Conservation (phyloP, 768 basidiomycete species). For the Ephemerocybe angulata region DNA sequence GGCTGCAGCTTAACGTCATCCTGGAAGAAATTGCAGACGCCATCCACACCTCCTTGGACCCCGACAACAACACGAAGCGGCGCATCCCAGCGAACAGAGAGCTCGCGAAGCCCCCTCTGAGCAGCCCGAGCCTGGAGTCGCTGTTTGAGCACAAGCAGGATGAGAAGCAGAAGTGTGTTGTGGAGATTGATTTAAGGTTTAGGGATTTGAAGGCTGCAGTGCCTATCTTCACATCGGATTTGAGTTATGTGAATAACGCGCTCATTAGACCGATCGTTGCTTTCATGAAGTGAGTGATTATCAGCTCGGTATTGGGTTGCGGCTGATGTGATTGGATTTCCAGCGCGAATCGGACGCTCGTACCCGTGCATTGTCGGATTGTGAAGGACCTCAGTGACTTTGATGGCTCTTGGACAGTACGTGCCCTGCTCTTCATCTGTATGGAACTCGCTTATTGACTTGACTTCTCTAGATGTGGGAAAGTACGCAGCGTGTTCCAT, state of each 20-base stretch:
- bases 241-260: slow-evolving; percentile 91
- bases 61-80: slow-evolving; percentile 32
- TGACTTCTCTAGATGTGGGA: slow-evolving; percentile 73
- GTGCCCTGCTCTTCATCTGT: slow-evolving; percentile 26
- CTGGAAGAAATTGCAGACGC: slow-evolving; percentile 90
- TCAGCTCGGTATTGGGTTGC: not conserved
- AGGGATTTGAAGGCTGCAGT: slow-evolving; percentile 94
- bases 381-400: slow-evolving; percentile 83
- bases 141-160: slow-evolving; percentile 21
- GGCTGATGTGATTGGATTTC: slow-evolving; percentile 9
- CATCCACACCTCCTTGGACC: slow-evolving; percentile 60
- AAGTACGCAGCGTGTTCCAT: slow-evolving; percentile 49
- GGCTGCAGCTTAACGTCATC: slow-evolving; percentile 71
- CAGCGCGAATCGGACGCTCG: slow-evolving; percentile 89
- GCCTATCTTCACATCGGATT: slow-evolving; percentile 83
- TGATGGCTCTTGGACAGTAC: slow-evolving; percentile 94
- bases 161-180: slow-evolving; percentile 49
- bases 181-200: slow-evolving; percentile 94
- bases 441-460: slow-evolving; percentile 12
- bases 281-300: slow-evolving; percentile 83
- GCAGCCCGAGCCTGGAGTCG: slow-evolving; percentile 53
- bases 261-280: slow-evolving; percentile 94
- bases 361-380: slow-evolving; percentile 90
- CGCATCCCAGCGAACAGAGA: slow-evolving; percentile 83
- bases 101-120: slow-evolving; percentile 81